These are phyloP conservation scores for Neurospora sublineolata DNA, from an alignment of 495 filamentous ascomycete genomes.

Conservation along the genomic window DNA sequence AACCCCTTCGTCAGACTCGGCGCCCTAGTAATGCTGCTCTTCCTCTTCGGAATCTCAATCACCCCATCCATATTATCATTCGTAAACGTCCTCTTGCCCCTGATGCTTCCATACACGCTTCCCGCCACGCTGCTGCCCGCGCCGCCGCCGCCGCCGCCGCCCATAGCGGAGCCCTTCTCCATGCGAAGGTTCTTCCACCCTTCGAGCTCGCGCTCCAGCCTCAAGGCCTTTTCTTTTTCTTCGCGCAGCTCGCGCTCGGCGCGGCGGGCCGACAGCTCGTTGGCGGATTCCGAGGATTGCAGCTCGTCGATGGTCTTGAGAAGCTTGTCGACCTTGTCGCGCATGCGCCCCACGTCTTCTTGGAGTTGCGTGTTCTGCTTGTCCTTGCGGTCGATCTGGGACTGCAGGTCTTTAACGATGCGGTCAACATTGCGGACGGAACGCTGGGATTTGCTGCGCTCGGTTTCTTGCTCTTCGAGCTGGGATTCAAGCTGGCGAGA, in stretches of 20 bases:
- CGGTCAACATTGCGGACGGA: conserved; percentile 89
- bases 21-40: conserved; percentile 43
- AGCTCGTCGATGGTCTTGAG: conserved; percentile 88
- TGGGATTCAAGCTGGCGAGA: conserved; percentile 69
- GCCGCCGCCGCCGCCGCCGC: conserved; percentile 14
- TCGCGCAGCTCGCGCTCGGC: conserved; percentile 85
- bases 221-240: conserved; percentile 70
- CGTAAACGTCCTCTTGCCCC: conserved; percentile 26
- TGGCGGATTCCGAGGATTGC: conserved; percentile 70
- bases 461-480: conserved; percentile 72
- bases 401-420: conserved; percentile 83
- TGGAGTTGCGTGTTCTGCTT: conserved; percentile 67
- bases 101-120: conserved; percentile 18
- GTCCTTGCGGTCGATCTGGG: conserved; percentile 84
- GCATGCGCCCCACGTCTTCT: conserved; percentile 70
- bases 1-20: conserved; percentile 46
- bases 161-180: conserved; percentile 39
- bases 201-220: conserved; percentile 82
- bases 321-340: conserved; percentile 81
- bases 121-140: conserved; percentile 17
- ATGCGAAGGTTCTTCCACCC: conserved; percentile 66
- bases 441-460: conserved; percentile 66
- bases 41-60: conserved; percentile 40
- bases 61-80: conserved; percentile 27
- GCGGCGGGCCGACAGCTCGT: conserved; percentile 65